Conservation (phyloP, 305 asterid species). For the Rubia balearica region DNA sequence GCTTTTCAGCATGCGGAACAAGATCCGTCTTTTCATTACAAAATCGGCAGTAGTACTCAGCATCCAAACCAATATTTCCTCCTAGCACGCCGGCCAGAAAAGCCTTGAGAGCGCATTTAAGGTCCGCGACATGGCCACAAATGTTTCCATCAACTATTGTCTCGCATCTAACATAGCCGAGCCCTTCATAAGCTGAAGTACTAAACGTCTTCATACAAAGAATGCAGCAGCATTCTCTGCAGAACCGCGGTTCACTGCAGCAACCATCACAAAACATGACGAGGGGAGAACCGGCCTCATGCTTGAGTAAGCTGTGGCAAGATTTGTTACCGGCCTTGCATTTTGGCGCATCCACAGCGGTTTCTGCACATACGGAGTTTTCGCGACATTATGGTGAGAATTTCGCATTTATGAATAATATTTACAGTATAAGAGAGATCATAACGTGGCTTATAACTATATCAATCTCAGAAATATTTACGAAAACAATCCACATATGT, state of each 20-base stretch:
- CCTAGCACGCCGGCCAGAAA: slow-evolving; percentile 77
- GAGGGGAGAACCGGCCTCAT: slow-evolving; percentile 24
- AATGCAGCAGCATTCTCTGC: slow-evolving; percentile 77
- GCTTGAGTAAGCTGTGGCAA: slow-evolving; percentile 48
- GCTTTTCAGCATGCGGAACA: slow-evolving; percentile 38
- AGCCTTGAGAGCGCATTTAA: slow-evolving; percentile 59
- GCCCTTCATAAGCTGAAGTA: slow-evolving; percentile 25
- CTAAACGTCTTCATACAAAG: slow-evolving; percentile 47
- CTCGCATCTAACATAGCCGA: slow-evolving; percentile 53
- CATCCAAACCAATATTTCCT: slow-evolving; percentile 67
- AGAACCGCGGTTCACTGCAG: slow-evolving; percentile 61
- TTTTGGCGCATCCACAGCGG: not conserved
- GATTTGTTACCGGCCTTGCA: not conserved
- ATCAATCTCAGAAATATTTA: no score
- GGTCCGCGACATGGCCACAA: slow-evolving; percentile 73
- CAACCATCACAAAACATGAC: slow-evolving; percentile 59
- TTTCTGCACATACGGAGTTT: not conserved
- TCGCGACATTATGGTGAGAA: no score
- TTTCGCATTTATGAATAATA: no score
- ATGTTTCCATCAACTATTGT: slow-evolving; percentile 35
- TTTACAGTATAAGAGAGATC: no score
- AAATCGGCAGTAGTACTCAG: slow-evolving; percentile 73
- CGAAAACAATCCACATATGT: no score
- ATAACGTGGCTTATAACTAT: no score
- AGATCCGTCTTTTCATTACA: slow-evolving; percentile 74